Evolutionary conservation across 495 filamentous ascomycete species (phyloP).

Genomic region (Recurvomyces mirabilis): DNA sequence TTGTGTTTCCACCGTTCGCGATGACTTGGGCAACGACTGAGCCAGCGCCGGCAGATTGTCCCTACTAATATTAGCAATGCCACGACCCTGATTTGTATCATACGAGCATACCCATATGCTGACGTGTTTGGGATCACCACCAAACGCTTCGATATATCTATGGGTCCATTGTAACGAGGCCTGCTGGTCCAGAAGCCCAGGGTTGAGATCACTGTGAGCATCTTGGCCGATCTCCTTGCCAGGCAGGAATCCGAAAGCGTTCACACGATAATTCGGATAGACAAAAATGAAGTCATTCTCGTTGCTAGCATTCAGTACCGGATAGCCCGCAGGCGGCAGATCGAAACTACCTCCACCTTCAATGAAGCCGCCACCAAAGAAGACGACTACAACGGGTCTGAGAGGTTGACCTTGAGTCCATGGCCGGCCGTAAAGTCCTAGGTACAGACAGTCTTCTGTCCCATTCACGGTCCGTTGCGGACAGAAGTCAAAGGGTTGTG

Average conservation of each 20-base stretch:
- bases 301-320: conserved; percentile 40
- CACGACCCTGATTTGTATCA: too few species aligned
- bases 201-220: conserved; percentile 32
- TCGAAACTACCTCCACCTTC: conserved; percentile 43
- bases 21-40: conserved; percentile 45
- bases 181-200: conserved; percentile 26
- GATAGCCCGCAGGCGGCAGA: conserved; percentile 46
- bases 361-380: conserved; percentile 54
- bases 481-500: conserved; percentile 46
- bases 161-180: conserved; percentile 25
- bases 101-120: too few species aligned
- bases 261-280: conserved; percentile 46
- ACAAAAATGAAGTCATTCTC: conserved; percentile 41
- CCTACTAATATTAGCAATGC: too few species aligned
- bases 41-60: conserved; percentile 41
- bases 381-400: conserved; percentile 47
- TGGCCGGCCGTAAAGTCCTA: conserved; percentile 47
- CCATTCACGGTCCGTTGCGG: conserved; percentile 48
- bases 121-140: conserved; percentile 25
- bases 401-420: conserved; percentile 34
- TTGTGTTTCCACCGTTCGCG: conserved; percentile 33
- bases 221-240: conserved; percentile 41
- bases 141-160: conserved; percentile 25
- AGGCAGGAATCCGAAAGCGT: conserved; percentile 49
- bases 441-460: conserved; percentile 51